Percentiles rank a stretch among this genome's conserved stretches.
Conservation (phyloP, 108 stramenopile genomes). For the Craspedostauros australis region DNA sequence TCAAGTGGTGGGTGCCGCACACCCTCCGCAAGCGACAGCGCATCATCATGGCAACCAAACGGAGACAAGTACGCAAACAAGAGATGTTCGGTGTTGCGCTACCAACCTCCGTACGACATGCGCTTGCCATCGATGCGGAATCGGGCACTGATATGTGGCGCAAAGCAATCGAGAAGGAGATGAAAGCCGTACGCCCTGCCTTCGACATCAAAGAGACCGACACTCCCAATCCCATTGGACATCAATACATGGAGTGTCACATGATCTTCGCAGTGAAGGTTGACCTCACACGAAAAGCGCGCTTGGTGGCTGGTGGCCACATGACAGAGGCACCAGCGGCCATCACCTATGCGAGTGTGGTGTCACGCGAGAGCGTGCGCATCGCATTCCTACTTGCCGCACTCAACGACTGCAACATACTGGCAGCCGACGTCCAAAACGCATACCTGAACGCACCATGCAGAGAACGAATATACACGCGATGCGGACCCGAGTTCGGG, state of each 20-base stretch:
- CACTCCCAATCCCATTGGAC: too few relatives aligned
- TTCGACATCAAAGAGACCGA: too few relatives aligned
- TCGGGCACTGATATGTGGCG: too few relatives aligned
- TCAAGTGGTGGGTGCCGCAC: too few relatives aligned
- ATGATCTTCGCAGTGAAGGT: constrained; percentile 44
- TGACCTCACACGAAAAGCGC: constrained; percentile 37
- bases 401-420: constrained; percentile 34
- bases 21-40: too few relatives aligned
- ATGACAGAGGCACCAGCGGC: constrained; percentile 22
- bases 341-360: constrained; percentile 47
- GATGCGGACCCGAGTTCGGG: constrained; percentile 33
- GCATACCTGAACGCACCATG: constrained; percentile 42
- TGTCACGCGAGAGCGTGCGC: constrained; percentile 37
- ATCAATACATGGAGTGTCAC: constrained; percentile 11
- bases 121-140: too few relatives aligned
- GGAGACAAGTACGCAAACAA: too few relatives aligned
- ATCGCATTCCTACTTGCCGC: constrained; percentile 36
- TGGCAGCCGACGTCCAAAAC: constrained; percentile 29
- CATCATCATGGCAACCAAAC: too few relatives aligned
- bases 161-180: too few relatives aligned
- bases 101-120: too few relatives aligned
- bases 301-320: constrained; percentile 24
- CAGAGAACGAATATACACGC: constrained; percentile 19
- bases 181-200: too few relatives aligned
- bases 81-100: too few relatives aligned